Conservation (phyloP, 345 rosid species). For the Eucalyptus pauciflora region DNA sequence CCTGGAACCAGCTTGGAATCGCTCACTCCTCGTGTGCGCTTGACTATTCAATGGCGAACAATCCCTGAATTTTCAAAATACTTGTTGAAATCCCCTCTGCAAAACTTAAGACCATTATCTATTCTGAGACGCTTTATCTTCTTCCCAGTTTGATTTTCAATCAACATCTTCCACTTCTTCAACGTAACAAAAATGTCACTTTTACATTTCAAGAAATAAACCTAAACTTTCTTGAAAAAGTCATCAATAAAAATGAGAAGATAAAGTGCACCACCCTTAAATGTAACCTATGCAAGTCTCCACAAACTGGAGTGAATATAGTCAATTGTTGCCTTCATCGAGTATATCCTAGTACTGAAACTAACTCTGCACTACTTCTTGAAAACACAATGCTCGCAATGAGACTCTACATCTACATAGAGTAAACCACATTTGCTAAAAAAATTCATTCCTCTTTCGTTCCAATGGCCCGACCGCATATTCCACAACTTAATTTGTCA, state of each 20-base stretch:
- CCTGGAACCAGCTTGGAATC: too few species aligned
- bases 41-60: not conserved
- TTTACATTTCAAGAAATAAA: not conserved
- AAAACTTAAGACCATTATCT: not conserved
- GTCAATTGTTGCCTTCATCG: not conserved
- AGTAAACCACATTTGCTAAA: not conserved
- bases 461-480: not conserved
- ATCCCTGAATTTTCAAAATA: not conserved
- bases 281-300: too few species aligned
- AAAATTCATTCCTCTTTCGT: not conserved
- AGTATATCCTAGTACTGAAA: not conserved
- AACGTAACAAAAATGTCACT: too few species aligned
- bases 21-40: too few species aligned
- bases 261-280: not conserved
- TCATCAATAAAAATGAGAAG: not conserved
- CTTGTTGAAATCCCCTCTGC: not conserved
- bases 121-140: too few species aligned
- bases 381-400: not conserved
- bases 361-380: not conserved
- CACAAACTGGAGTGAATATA: not conserved
- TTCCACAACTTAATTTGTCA: too few species aligned
- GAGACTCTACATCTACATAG: too few species aligned
- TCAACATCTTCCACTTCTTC: not conserved
- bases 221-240: not conserved
- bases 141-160: not conserved